These are phyloP conservation scores for Penicillium lividum DNA, from an alignment of 495 filamentous ascomycete species.

Conservation along the genomic window DNA sequence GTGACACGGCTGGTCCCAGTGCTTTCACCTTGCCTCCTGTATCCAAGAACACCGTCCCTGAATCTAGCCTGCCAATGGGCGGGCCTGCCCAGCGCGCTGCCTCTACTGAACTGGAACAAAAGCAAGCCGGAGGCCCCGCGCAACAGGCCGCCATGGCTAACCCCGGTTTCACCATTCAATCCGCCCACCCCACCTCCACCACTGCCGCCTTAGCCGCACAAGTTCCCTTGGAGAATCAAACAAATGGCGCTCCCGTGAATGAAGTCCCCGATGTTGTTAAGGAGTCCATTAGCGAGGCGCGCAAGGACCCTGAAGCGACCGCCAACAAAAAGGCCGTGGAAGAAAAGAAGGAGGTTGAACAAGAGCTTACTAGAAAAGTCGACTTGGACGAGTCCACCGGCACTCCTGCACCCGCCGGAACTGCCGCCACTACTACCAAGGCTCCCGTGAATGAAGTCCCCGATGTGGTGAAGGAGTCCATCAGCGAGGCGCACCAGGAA, in stretches of 20 bases:
- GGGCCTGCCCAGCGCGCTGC: conserved; percentile 26
- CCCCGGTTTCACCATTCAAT: conserved; percentile 62
- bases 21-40: conserved; percentile 63
- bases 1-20: conserved; percentile 14
- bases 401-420: conserved; percentile 51
- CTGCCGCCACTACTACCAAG: conserved; percentile 42
- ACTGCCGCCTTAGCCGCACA: conserved; percentile 70
- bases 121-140: conserved; percentile 21
- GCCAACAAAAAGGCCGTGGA: conserved; percentile 65
- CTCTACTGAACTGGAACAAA: conserved; percentile 10
- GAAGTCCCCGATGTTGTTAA: conserved; percentile 73
- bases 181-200: conserved; percentile 66
- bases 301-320: conserved; percentile 68
- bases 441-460: conserved; percentile 60
- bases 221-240: conserved; percentile 70
- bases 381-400: conserved; percentile 48
- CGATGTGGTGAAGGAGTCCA: conserved; percentile 70
- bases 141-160: conserved; percentile 39
- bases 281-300: conserved; percentile 66
- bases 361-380: conserved; percentile 62
- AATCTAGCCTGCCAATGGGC: conserved; percentile 79
- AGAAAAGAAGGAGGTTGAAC: conserved; percentile 76
- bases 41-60: conserved; percentile 70
- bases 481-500: conserved; percentile 59
- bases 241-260: conserved; percentile 41